Evolutionary conservation across 805 yeast species (phyloP).

Genomic region (Kluyveromyces aestuarii): DNA sequence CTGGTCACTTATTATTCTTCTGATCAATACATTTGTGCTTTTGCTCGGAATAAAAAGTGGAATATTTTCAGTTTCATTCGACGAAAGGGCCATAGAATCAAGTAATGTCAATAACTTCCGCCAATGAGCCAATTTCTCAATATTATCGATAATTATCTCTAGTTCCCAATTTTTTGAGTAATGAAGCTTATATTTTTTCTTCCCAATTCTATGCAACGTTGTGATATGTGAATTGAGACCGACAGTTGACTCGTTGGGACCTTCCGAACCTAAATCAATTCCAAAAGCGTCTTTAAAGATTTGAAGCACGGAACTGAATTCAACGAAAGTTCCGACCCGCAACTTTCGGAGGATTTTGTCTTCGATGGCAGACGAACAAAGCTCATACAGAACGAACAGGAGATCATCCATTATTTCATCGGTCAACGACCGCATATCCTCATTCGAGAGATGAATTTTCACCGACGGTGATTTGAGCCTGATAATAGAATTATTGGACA

Average conservation of each 20-base stretch:
- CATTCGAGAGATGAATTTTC: constrained; percentile 22
- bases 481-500: constrained; percentile 28
- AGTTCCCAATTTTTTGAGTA: constrained; percentile 25
- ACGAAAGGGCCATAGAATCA: constrained; percentile 7
- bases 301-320: constrained; percentile 10
- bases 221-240: constrained; percentile 10
- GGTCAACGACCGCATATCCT: constrained; percentile 21
- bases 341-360: constrained; percentile 16
- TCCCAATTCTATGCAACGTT: constrained; percentile 19
- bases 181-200: constrained; percentile 18
- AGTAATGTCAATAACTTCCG: constrained; percentile 17
- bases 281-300: not conserved
- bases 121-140: constrained; percentile 16
- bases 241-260: not conserved
- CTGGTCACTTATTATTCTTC: constrained; percentile 2
- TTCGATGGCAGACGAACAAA: constrained; percentile 15
- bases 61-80: constrained; percentile 1
- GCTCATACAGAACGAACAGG: constrained; percentile 20
- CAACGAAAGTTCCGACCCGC: constrained; percentile 18
- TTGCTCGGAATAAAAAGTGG: constrained; percentile 1
- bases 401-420: constrained; percentile 21
- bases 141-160: constrained; percentile 22
- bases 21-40: constrained; percentile 3
- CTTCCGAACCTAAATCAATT: not conserved
- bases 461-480: constrained; percentile 23